Conservation (phyloP, 805 yeast species). For the Candida sithepensis region DNA sequence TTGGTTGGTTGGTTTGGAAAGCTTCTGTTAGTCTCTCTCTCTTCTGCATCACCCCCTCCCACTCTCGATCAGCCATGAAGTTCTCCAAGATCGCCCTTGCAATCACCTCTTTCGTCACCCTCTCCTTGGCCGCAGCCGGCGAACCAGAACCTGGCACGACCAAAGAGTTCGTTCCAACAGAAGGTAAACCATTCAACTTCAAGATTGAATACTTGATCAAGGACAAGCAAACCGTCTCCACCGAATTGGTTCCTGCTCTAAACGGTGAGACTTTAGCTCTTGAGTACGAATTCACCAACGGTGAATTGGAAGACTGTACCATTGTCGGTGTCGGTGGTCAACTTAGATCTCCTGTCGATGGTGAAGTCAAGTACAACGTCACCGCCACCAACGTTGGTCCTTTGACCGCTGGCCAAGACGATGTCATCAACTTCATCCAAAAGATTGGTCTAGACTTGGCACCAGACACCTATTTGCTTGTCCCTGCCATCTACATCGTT, state of each 20-base stretch:
- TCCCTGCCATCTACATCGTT: slow-evolving; percentile 56
- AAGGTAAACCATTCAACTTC: slow-evolving; percentile 40
- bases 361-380: slow-evolving; percentile 53
- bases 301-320: slow-evolving; percentile 46
- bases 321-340: slow-evolving; percentile 70
- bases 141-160: slow-evolving; percentile 10
- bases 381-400: slow-evolving; percentile 67
- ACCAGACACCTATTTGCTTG: slow-evolving; percentile 54
- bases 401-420: slow-evolving; percentile 46
- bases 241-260: slow-evolving; percentile 39
- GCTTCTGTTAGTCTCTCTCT: not conserved
- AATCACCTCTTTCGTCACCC: slow-evolving; percentile 17
- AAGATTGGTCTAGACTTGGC: slow-evolving; percentile 53
- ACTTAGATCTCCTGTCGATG: slow-evolving; percentile 51
- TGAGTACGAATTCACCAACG: slow-evolving; percentile 48
- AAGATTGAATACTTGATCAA: slow-evolving; percentile 46
- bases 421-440: slow-evolving; percentile 50
- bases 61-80: slow-evolving; percentile 13
- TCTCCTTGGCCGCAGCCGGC: slow-evolving; percentile 9
- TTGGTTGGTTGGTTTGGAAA: not conserved
- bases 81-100: slow-evolving; percentile 16
- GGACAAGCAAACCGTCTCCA: slow-evolving; percentile 37
- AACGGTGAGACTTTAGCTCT: slow-evolving; percentile 54
- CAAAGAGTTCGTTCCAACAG: slow-evolving; percentile 30
- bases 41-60: not conserved